Conservation (phyloP, 1,284 basidiomycete genomes). For the Ganoderma leucocontextum region DNA sequence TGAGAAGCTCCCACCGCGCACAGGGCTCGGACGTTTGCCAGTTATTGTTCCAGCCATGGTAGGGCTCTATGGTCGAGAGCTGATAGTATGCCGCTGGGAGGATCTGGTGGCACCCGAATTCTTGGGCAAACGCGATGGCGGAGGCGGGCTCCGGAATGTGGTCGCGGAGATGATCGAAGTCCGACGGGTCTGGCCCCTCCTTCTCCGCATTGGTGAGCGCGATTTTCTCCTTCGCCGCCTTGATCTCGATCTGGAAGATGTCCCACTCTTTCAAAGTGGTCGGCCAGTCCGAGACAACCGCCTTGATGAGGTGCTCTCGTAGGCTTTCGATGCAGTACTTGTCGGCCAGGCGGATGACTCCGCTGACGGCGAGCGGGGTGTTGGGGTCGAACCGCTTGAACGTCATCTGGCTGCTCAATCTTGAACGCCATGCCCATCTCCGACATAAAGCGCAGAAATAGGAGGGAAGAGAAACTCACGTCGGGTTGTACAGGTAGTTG, state of each 20-base stretch:
- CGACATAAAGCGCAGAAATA: too few relatives aligned
- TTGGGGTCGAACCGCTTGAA: not conserved
- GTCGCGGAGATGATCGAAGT: not conserved
- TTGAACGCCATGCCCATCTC: too few relatives aligned
- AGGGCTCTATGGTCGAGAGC: not conserved
- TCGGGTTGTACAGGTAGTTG: conserved; percentile 4
- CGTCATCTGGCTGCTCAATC: not conserved
- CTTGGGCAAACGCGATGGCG: not conserved
- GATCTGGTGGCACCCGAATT: not conserved
- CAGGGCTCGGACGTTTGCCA: too few relatives aligned
- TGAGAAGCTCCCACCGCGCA: too few relatives aligned
- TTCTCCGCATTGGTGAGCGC: not conserved
- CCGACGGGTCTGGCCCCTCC: too few relatives aligned
- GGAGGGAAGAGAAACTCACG: not conserved
- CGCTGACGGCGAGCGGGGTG: not conserved
- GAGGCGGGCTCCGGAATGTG: not conserved
- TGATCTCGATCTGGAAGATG: not conserved
- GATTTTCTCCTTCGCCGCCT: not conserved
- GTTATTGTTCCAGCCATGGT: too few relatives aligned
- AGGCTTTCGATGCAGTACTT: conserved; percentile 7
- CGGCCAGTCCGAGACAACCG: conserved; percentile 9
- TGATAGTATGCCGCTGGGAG: not conserved
- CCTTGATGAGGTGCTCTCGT: conserved; percentile 6
- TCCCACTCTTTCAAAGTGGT: not conserved
- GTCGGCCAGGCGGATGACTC: conserved; percentile 2